Percentiles rank a stretch among this genome's conserved stretches.
Evolutionary conservation across 176 grass and related monocot species (phyloP).

Genomic region (Elymus sibiricus): DNA sequence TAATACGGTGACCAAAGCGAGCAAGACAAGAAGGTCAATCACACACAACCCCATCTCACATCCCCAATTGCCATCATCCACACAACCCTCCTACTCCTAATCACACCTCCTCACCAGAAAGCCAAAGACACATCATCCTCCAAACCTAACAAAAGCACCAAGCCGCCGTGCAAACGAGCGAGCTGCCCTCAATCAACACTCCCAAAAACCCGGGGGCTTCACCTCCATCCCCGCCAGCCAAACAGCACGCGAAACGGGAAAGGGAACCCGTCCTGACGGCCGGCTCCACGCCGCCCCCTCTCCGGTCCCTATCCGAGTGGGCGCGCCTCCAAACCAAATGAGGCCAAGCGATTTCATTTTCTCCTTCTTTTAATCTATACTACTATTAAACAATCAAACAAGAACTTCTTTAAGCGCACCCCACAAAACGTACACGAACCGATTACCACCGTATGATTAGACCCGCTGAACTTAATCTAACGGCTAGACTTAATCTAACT

Average conservation of each 20-base stretch:
- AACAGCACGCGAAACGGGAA: not conserved
- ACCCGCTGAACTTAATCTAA: too few relatives aligned
- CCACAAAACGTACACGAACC: too few relatives aligned
- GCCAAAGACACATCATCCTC: not conserved
- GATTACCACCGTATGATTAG: too few relatives aligned
- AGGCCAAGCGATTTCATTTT: not conserved
- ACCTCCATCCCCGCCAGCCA: not conserved
- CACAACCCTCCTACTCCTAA: not conserved
- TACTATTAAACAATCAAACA: too few relatives aligned
- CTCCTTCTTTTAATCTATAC: not conserved
- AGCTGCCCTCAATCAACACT: not conserved
- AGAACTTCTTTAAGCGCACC: too few relatives aligned
- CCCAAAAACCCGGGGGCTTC: not conserved
- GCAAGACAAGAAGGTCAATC: not conserved
- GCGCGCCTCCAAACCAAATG: not conserved
- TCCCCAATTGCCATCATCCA: not conserved
- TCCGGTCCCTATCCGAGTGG: not conserved
- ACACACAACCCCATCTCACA: not conserved
- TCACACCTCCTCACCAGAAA: not conserved
- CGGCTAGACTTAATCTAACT: too few relatives aligned
- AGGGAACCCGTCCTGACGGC: not conserved
- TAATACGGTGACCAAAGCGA: not conserved
- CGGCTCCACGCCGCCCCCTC: not conserved
- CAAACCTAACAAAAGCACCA: not conserved
- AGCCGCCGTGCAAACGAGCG: not conserved